Evolutionary conservation across 1,284 basidiomycete species (phyloP), one percentile per base, ranked within the genome.

Genomic region (Ceratobasidium sp.): DNA sequence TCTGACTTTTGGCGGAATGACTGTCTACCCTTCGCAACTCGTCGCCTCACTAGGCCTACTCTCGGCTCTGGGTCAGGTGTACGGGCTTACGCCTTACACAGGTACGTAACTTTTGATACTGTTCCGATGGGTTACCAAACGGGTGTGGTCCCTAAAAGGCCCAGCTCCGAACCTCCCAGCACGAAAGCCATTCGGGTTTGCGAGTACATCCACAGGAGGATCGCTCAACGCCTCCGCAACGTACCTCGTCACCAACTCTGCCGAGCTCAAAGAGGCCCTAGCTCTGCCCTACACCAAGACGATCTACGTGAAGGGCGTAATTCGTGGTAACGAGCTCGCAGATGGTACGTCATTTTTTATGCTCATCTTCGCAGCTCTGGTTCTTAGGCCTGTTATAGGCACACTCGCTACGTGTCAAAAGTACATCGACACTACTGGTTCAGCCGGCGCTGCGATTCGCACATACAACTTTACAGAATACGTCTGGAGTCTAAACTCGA

Each of bases 401-500:
- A 64, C 60, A 3, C 47, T 20, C 12, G 60, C 60, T 20, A 52
- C 47, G 22, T 64, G 60, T 34, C 60, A 64, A 35, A 40, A 49
- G 5, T 64, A 64, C 34, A 64, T 64, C 35, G 60, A 64, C 49
- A 20, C 27, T 25, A 64, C 60, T 12, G 60, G 60, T 1, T 35
- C 60, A 3, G 34, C 60, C 31, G 60, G 60, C 17, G 60, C 60
- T 5, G 60, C 60, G 20, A 64, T 64, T 20, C 60, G 60, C 34
- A 64, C 60, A 2, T 64, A 22, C 35, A 64, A 64, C 60, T 64
- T 64, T 64, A 64, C 60, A 8, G 60, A 64, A 34, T 64, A 64
- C 60, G 22, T 64, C 15, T 64, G 7, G 31, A 50, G 45, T 25
- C 34, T 64, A 20, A 64, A 64, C 27, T 64, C 60, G 32, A 64